Percentiles rank a stretch among this genome's conserved stretches.
phyloP scores from a whole-genome alignment of 257 asterid genomes.

The Ligustrum vulgare region DNA sequence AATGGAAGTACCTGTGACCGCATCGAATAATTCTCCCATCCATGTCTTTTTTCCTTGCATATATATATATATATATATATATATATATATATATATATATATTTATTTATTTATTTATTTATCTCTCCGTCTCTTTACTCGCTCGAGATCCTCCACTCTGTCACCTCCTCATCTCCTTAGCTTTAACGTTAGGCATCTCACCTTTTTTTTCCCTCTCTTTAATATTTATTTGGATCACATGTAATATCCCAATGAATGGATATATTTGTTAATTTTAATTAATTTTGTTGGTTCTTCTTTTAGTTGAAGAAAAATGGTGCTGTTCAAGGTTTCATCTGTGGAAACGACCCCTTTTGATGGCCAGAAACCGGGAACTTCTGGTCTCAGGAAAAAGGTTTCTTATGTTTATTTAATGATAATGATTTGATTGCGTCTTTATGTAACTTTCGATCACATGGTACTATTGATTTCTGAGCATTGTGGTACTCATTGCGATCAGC shows the following conservation, averaged over 20 bases:
- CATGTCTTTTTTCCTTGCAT: not conserved
- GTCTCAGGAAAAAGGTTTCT: constrained; percentile 83
- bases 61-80: too few species aligned
- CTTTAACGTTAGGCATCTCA: constrained; percentile 30
- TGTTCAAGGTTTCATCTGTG: constrained; percentile 63
- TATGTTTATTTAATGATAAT: not conserved
- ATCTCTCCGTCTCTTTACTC: constrained; percentile 4
- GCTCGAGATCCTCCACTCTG: constrained; percentile 9
- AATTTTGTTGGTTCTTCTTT: constrained; percentile 11
- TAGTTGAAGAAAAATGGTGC: constrained; percentile 49
- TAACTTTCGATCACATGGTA: not conserved
- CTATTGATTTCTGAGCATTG: constrained; percentile 9
- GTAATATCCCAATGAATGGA: not conserved
- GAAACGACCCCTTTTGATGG: constrained; percentile 86
- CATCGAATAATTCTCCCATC: constrained; percentile 22
- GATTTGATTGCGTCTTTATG: not conserved
- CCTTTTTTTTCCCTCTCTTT: constrained; percentile 8
- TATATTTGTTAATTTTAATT: constrained; percentile 9
- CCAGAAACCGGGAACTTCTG: constrained; percentile 97
- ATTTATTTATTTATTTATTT: too few species aligned
- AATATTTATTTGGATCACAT: not conserved
- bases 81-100: too few species aligned
- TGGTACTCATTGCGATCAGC: constrained; percentile 12
- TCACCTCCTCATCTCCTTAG: not conserved
- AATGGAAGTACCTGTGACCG: constrained; percentile 27